Evolutionary conservation across 768 basidiomycete genomes (phyloP).

Genomic region (Mycena galericulata): DNA sequence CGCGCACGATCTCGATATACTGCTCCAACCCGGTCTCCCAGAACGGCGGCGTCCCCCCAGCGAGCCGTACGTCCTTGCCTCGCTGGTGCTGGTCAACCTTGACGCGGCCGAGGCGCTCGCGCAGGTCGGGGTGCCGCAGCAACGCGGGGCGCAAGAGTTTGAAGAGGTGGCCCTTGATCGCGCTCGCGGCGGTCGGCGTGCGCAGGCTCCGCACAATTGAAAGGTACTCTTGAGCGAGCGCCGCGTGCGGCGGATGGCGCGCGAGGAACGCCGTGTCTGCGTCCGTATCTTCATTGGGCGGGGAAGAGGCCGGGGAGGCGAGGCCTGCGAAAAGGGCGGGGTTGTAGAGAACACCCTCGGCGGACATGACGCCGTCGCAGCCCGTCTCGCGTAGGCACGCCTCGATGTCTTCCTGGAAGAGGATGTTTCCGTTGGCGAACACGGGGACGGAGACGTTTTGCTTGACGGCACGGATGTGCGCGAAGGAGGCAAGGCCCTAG

Average conservation of each 20-base stretch:
- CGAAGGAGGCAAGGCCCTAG: conserved; percentile 90
- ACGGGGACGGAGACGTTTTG: conserved; percentile 91
- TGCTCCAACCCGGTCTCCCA: conserved; percentile 48
- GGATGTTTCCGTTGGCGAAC: conserved; percentile 96
- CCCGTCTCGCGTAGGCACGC: conserved; percentile 87
- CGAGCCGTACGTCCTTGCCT: conserved; percentile 21
- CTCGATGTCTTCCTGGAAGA: conserved; percentile 86
- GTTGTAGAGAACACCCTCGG: conserved; percentile 95
- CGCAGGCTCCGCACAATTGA: conserved; percentile 77
- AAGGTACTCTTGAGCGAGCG: conserved; percentile 89
- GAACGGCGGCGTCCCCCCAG: conserved; percentile 7
- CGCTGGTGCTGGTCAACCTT: conserved; percentile 40
- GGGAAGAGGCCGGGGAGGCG: conserved; percentile 22
- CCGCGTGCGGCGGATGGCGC: conserved; percentile 66
- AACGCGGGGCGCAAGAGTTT: conserved; percentile 89
- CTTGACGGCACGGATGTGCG: conserved; percentile 91
- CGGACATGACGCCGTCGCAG: conserved; percentile 93
- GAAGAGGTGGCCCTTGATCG: conserved; percentile 94
- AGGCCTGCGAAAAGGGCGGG: conserved; percentile 76
- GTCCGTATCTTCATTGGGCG: conserved; percentile 14
- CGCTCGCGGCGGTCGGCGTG: conserved; percentile 78
- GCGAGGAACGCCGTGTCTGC: conserved; percentile 51
- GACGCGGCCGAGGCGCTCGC: conserved; percentile 75
- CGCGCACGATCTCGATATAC: conserved; percentile 66
- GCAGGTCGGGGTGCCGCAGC: conserved; percentile 71